Conservation (phyloP, 2,329 filamentous ascomycete species). For the Sporothrix protearum region DNA sequence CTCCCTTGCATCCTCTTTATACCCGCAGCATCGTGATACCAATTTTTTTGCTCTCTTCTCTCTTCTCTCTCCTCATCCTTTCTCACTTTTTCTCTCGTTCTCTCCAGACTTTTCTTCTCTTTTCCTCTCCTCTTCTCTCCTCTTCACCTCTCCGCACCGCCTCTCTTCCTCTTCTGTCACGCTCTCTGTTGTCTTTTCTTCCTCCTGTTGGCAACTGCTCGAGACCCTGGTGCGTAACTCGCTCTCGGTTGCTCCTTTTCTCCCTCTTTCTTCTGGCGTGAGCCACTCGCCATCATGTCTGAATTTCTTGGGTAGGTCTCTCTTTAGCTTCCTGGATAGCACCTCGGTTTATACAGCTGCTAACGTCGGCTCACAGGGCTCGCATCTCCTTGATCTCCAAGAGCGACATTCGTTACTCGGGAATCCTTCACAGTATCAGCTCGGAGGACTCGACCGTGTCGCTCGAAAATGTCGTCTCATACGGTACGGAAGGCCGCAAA, state of each 20-base stretch:
- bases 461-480: conserved; percentile 91
- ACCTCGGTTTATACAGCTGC: not conserved
- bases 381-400: conserved; percentile 30
- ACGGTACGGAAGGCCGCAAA: conserved; percentile 87
- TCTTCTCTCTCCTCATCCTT: not conserved
- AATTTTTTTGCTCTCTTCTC: not conserved
- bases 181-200: not conserved
- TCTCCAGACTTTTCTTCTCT: not conserved
- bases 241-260: not conserved
- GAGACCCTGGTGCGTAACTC: not conserved
- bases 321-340: not conserved
- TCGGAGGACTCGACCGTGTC: conserved; percentile 95
- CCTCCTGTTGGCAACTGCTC: not conserved
- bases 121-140: not conserved
- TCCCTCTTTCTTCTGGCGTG: not conserved
- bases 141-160: not conserved
- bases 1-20: not conserved
- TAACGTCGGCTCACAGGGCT: conserved; percentile 23
- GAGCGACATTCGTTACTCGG: conserved; percentile 62
- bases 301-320: conserved; percentile 28
- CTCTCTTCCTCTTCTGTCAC: not conserved
- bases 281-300: conserved; percentile 23
- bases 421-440: conserved; percentile 95
- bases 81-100: not conserved
- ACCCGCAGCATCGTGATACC: not conserved